Evolutionary conservation across 2,329 filamentous ascomycete species (phyloP).

Genomic region (Thelonectria rubi): DNA sequence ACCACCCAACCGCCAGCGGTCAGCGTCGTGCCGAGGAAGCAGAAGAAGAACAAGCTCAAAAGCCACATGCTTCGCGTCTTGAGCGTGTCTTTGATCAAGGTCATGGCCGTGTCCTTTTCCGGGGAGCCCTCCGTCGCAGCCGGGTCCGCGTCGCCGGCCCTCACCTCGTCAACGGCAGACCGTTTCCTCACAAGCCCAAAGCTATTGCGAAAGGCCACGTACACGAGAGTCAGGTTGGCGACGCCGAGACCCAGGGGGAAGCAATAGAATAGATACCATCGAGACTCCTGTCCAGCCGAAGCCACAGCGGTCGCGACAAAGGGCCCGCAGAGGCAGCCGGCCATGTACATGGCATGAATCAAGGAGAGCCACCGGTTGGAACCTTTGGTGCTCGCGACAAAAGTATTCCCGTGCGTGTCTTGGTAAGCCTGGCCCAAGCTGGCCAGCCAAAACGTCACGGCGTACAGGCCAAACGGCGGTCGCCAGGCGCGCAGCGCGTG

Average conservation of each 20-base stretch:
- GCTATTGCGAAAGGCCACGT: slow-evolving; percentile 60
- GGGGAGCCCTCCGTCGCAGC: slow-evolving; percentile 2
- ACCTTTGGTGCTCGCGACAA: slow-evolving; percentile 59
- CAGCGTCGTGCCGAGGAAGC: slow-evolving; percentile 64
- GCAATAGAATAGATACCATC: slow-evolving; percentile 66
- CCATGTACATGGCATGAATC: slow-evolving; percentile 70
- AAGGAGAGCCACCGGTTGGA: slow-evolving; percentile 70
- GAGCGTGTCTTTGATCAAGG: slow-evolving; percentile 56
- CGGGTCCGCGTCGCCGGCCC: slow-evolving; percentile 10
- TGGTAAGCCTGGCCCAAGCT: slow-evolving; percentile 70
- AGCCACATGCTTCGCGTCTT: slow-evolving; percentile 62
- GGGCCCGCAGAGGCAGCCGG: slow-evolving; percentile 65
- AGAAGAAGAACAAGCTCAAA: slow-evolving; percentile 71
- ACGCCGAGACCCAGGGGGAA: slow-evolving; percentile 63
- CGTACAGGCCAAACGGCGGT: slow-evolving; percentile 66
- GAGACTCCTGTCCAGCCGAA: slow-evolving; percentile 43
- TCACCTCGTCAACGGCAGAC: slow-evolving; percentile 1
- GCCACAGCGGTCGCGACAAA: slow-evolving; percentile 64
- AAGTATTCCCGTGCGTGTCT: slow-evolving; percentile 71
- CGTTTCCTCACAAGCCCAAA: slow-evolving; percentile 45
- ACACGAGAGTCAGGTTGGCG: slow-evolving; percentile 58
- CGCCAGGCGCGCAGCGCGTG: slow-evolving; percentile 65
- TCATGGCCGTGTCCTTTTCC: slow-evolving; percentile 48
- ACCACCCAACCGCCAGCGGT: slow-evolving; percentile 71
- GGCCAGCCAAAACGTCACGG: slow-evolving; percentile 65